Evolutionary conservation across 176 grass and related monocot species (phyloP).

Genomic region (Calamus simplicifolius): DNA sequence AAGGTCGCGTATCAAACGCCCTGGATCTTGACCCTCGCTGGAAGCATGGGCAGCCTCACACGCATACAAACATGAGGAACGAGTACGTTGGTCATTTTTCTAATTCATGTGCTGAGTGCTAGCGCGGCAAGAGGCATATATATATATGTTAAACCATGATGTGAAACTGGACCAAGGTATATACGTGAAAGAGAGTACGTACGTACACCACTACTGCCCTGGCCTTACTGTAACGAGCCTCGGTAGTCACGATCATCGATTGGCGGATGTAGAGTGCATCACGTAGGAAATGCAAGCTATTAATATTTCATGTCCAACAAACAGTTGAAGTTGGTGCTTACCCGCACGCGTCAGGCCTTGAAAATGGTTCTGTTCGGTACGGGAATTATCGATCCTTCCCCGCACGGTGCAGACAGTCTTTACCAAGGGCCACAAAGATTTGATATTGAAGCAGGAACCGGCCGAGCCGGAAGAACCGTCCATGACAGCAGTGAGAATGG

Average conservation of each 20-base stretch:
- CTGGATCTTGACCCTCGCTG: no score
- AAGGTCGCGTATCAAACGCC: constrained; percentile 28
- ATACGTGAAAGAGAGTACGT: constrained; percentile 53
- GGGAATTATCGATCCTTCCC: constrained; percentile 50
- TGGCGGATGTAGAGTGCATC: constrained; percentile 49
- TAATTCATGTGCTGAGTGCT: constrained; percentile 33
- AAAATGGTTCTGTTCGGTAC: constrained; percentile 38
- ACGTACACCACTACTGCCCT: no score
- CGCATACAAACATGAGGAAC: constrained; percentile 30
- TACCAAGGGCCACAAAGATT: constrained; percentile 54
- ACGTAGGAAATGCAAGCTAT: constrained; percentile 30
- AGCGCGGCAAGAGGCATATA: no score
- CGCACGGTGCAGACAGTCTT: constrained; percentile 56
- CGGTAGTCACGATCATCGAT: constrained; percentile 34
- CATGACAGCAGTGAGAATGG: constrained; percentile 68
- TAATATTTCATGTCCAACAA: constrained; percentile 69
- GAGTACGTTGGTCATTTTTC: constrained; percentile 42
- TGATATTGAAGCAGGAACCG: not conserved
- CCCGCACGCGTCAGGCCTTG: constrained; percentile 37
- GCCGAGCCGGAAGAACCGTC: no score
- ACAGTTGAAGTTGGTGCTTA: constrained; percentile 25
- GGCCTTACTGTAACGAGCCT: no score
- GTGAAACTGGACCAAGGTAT: constrained; percentile 48
- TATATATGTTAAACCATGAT: constrained; percentile 49
- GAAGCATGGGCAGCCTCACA: constrained; percentile 44